phyloP scores from a whole-genome alignment of 2,329 filamentous ascomycete species.

The Cercospora sp. region DNA sequence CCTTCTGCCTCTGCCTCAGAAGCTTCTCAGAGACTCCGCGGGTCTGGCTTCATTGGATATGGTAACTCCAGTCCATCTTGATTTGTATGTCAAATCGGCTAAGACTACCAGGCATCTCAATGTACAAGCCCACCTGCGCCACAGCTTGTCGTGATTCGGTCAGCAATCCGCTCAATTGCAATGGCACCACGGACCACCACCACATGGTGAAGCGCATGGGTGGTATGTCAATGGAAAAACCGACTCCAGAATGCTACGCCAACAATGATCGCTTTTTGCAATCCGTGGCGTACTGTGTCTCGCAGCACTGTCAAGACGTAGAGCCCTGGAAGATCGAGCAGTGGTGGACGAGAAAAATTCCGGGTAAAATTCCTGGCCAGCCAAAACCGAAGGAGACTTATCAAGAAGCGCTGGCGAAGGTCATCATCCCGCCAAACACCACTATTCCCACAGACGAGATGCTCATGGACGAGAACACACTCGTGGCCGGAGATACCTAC shows the following conservation, averaged over 20 bases:
- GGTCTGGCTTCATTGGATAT: conserved; percentile 11
- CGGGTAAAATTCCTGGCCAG: conserved; percentile 19
- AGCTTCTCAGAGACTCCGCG: background rate
- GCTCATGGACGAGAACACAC: conserved; percentile 35
- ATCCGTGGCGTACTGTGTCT: conserved; percentile 37
- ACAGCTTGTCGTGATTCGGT: conserved; percentile 28
- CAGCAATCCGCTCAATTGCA: conserved; percentile 19
- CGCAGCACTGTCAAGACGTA: conserved; percentile 28
- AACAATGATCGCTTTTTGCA: conserved; percentile 32
- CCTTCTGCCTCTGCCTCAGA: conserved; percentile 4
- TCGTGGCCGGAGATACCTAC: conserved; percentile 36
- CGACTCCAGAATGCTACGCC: conserved; percentile 35
- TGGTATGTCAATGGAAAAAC: conserved; percentile 21
- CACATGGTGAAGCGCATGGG: conserved; percentile 17
- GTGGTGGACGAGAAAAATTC: conserved; percentile 35
- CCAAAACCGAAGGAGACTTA: conserved; percentile 31
- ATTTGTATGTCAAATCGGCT: background rate
- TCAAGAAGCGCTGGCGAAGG: conserved; percentile 30
- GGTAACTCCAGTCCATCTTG: background rate
- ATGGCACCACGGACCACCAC: conserved; percentile 9
- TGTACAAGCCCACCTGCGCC: conserved; percentile 31
- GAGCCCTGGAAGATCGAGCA: conserved; percentile 31
- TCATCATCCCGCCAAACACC: conserved; percentile 28
- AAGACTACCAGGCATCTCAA: conserved; percentile 20
- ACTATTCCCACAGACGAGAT: conserved; percentile 21